Evolutionary conservation across 208 protist genomes (phyloP).

Genomic region (Kentomonas sorsogonicus): DNA sequence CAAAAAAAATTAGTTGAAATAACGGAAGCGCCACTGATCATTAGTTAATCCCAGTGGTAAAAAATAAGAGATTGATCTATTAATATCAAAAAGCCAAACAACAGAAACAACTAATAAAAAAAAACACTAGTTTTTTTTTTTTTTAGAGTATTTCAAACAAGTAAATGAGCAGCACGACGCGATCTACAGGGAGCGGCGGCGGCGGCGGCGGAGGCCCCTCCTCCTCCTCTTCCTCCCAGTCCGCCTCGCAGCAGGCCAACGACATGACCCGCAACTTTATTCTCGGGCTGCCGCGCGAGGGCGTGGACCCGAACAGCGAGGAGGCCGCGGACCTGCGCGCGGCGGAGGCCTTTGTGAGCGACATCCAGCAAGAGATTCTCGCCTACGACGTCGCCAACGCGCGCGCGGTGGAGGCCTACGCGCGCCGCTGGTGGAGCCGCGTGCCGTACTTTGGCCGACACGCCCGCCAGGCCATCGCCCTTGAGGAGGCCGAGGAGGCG

Average conservation of each 20-base stretch:
- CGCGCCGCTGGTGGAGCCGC: conserved; percentile 41
- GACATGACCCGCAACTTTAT: conserved; percentile 64
- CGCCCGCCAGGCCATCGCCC: conserved; percentile 27
- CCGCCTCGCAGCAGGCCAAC: conserved; percentile 41
- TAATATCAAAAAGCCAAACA: conserved; percentile 3
- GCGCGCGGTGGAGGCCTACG: conserved; percentile 70
- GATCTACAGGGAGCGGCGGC: conserved; percentile 7
- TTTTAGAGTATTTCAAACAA: conserved; percentile 5
- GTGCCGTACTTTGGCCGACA: conserved; percentile 55
- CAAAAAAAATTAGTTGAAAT: conserved; percentile 12
- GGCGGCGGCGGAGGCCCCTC: conserved; percentile 6
- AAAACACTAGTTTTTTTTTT: conserved; percentile 10
- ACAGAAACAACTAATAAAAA: conserved; percentile 2
- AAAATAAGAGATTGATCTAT: neutral
- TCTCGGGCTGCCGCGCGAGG: conserved; percentile 59
- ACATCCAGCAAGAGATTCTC: conserved; percentile 73
- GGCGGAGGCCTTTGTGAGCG: conserved; percentile 70
- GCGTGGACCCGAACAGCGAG: conserved; percentile 36
- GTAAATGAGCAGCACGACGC: neutral
- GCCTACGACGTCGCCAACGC: conserved; percentile 81
- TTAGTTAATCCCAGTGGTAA: neutral
- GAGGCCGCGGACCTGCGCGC: conserved; percentile 66
- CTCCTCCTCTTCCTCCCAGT: conserved; percentile 20
- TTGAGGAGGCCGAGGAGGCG: conserved; percentile 19
- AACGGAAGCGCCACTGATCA: neutral